Evolutionary conservation across 805 yeast species (phyloP), one percentile per base, ranked within the genome.

Genomic region (Pichia cephalocereana): DNA sequence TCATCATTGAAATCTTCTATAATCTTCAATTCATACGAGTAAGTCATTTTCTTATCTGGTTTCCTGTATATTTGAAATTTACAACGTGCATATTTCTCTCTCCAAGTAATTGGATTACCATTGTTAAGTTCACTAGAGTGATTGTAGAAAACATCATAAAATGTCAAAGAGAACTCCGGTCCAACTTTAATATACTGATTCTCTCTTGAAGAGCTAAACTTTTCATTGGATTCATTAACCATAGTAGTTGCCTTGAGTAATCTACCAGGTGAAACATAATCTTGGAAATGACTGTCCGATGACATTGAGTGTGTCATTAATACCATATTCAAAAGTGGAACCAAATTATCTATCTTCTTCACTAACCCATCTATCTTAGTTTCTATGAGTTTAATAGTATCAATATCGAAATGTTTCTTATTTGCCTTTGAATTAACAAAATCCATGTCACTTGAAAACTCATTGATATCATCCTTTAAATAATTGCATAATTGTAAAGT

Each of bases 261-360:
- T 44, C 82, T 62, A 3, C 83, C 83, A 2, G 87, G 87, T 0
- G 87, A 82, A 6, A 82, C 72, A 23, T 70, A 66, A 26, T 47
- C 47, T 28, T 71, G 70, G 8, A 80, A 73, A 47, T 79, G 59
- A 1, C 75, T 63, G 38, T 71, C 70, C 45, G 82, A 59, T 49
- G 74, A 79, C 4, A 83, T 82, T 0, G 90, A 90, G 10, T 84
- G 77, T 1, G 90, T 82, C 1, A 81, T 74, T 41, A 85, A 61
- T 0, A 90, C 77, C 8, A 85, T 65, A 49, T 79, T 80, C 15
- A 86, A 70, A 31, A 83, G 68, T 1, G 93, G 93, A 30, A 85
- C 77, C 0, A 83, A 72, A 47, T 80, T 83, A 51, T 84, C 86
- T 23, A 85, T 80, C 44, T 80, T 69, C 0, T 55, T 56, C 26